A percentile compares a stretch with the other conserved stretches of the same genome.
These are phyloP conservation scores for Trichoderma gamsii DNA, from an alignment of 495 filamentous ascomycete species.

Conservation along the genomic window DNA sequence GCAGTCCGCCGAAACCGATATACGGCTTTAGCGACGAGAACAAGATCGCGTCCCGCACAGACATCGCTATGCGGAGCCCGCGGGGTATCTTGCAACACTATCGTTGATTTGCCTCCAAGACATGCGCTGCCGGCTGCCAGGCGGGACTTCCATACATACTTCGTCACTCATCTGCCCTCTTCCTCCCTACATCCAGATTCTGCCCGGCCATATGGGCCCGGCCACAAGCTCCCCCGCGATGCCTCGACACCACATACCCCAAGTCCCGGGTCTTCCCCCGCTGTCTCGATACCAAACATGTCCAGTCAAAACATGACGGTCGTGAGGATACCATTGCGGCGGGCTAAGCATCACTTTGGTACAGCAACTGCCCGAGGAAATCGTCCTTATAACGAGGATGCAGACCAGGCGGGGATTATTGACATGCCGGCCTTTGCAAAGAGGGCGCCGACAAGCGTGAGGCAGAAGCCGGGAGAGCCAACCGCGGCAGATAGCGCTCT, in stretches of 20 bases:
- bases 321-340: slow-evolving; percentile 92
- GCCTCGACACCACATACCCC: slow-evolving; percentile 74
- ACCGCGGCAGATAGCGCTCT: slow-evolving; percentile 65
- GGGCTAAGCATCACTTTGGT: slow-evolving; percentile 94
- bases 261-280: slow-evolving; percentile 46
- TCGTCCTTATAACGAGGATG: slow-evolving; percentile 84
- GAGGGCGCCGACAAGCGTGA: slow-evolving; percentile 62
- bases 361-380: slow-evolving; percentile 71
- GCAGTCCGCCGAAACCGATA: background rate
- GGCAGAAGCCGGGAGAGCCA: slow-evolving; percentile 42
- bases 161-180: slow-evolving; percentile 89
- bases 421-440: slow-evolving; percentile 88
- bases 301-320: slow-evolving; percentile 77
- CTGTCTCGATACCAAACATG: slow-evolving; percentile 49
- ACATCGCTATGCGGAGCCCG: slow-evolving; percentile 6
- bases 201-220: slow-evolving; percentile 49
- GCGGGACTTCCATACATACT: slow-evolving; percentile 87
- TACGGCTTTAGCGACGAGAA: background rate
- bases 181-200: slow-evolving; percentile 90
- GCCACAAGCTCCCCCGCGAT: slow-evolving; percentile 77
- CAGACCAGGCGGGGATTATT: slow-evolving; percentile 90
- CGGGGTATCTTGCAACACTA: slow-evolving; percentile 5
- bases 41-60: background rate
- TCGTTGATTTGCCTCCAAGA: background rate
- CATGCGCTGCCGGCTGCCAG: background rate